phyloP scores from a whole-genome alignment of 2,329 filamentous ascomycete species.

The Phaeophleospora eucalypticola region DNA sequence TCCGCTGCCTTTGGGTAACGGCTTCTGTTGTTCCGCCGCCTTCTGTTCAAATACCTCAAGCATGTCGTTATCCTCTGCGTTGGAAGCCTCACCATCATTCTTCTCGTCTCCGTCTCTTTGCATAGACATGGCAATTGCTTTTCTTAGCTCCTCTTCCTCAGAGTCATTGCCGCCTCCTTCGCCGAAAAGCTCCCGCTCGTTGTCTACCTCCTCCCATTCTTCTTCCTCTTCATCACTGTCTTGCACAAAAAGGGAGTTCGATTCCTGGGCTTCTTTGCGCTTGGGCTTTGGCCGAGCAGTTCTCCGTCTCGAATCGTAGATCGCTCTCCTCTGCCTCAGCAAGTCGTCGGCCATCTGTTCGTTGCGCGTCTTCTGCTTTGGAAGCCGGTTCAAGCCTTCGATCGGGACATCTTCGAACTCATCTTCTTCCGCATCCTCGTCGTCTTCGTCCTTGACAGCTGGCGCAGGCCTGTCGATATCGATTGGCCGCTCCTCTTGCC shows the following conservation, averaged over 20 bases:
- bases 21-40: slow-evolving; percentile 40
- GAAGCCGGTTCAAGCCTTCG: slow-evolving; percentile 79
- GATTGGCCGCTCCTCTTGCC: slow-evolving; percentile 81
- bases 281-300: slow-evolving; percentile 21
- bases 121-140: slow-evolving; percentile 81
- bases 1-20: slow-evolving; percentile 43
- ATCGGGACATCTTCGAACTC: slow-evolving; percentile 93
- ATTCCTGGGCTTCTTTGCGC: slow-evolving; percentile 29
- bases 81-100: slow-evolving; percentile 8
- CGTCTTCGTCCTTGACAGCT: slow-evolving; percentile 48
- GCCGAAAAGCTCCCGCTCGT: slow-evolving; percentile 56
- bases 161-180: slow-evolving; percentile 42
- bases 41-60: slow-evolving; percentile 45
- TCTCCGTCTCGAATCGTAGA: slow-evolving; percentile 44
- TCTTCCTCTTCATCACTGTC: slow-evolving; percentile 34
- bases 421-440: slow-evolving; percentile 57
- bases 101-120: slow-evolving; percentile 49
- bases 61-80: slow-evolving; percentile 38
- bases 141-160: slow-evolving; percentile 68
- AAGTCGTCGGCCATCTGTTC: slow-evolving; percentile 28
- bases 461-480: slow-evolving; percentile 70
- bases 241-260: slow-evolving; percentile 56
- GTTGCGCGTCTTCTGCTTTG: slow-evolving; percentile 50
- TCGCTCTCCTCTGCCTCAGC: slow-evolving; percentile 43
- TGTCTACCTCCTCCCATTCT: slow-evolving; percentile 40